phyloP scores from a whole-genome alignment of 805 yeast genomes.

The Myxozyma sirexii region DNA sequence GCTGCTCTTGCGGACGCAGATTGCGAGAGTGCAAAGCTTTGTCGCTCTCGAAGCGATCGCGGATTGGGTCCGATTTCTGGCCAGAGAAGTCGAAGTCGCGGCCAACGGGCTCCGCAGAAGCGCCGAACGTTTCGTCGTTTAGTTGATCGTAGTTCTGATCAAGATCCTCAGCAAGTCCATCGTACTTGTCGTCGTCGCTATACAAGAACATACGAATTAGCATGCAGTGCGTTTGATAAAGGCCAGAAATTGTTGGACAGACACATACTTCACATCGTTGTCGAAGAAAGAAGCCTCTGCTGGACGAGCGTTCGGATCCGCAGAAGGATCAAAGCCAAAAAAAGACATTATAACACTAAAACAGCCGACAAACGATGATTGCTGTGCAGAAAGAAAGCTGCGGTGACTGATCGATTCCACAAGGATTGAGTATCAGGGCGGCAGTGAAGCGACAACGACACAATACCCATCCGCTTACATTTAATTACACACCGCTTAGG shows the following conservation, averaged over 20 bases:
- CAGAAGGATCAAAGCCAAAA: conserved; percentile 35
- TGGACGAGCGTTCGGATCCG: conserved; percentile 18
- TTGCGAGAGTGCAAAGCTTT: conserved; percentile 41
- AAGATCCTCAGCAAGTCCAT: conserved; percentile 67
- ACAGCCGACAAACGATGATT: no score
- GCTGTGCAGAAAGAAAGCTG: background rate
- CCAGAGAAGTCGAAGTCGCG: conserved; percentile 69
- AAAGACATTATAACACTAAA: conserved; percentile 24
- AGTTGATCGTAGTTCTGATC: conserved; percentile 75
- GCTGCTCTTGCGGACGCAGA: background rate
- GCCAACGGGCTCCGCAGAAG: conserved; percentile 50
- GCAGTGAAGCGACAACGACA: no score
- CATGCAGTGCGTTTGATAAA: background rate
- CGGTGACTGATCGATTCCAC: no score
- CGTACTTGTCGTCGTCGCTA: conserved; percentile 69
- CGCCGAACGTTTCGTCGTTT: conserved; percentile 80
- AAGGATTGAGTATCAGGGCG: no score
- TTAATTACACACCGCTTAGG: no score
- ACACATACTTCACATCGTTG: conserved; percentile 13
- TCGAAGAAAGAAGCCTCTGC: conserved; percentile 14
- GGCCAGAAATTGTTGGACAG: background rate
- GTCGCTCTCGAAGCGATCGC: conserved; percentile 38
- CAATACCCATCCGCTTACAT: no score
- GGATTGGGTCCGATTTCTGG: conserved; percentile 41
- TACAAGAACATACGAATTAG: background rate